These are phyloP conservation scores for Furcasterigmium sp. DNA, from an alignment of 2,329 filamentous ascomycete species.

Conservation along the genomic window DNA sequence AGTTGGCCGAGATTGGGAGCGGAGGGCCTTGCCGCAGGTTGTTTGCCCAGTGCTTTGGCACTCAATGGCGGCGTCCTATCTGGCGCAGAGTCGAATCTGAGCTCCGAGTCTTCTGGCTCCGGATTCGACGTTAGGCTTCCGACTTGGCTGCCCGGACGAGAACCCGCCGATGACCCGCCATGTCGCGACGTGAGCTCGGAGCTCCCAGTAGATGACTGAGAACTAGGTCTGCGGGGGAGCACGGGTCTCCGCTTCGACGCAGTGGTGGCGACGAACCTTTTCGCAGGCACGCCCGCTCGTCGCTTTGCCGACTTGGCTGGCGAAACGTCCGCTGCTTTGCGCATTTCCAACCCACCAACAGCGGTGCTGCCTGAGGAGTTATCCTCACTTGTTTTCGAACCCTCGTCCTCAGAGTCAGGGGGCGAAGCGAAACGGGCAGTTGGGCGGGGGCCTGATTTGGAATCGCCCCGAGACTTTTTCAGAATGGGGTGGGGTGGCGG, in stretches of 20 bases:
- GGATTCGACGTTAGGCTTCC: slow-evolving; percentile 18
- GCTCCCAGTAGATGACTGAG: slow-evolving; percentile 33
- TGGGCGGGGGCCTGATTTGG: slow-evolving; percentile 47
- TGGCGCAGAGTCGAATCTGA: slow-evolving; percentile 3
- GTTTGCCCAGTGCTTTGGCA: slow-evolving; percentile 45
- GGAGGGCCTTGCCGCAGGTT: slow-evolving; percentile 21
- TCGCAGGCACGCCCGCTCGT: slow-evolving; percentile 19
- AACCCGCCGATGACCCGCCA: slow-evolving; percentile 15
- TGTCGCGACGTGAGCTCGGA: slow-evolving; percentile 28
- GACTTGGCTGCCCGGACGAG: slow-evolving; percentile 17
- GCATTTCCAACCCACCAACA: slow-evolving; percentile 23
- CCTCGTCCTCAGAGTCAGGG: slow-evolving; percentile 40
- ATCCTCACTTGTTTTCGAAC: slow-evolving; percentile 23
- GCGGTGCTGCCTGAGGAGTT: slow-evolving; percentile 35
- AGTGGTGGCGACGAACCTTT: slow-evolving; percentile 36
- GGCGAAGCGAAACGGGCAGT: slow-evolving; percentile 58
- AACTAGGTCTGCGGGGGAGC: slow-evolving; percentile 40
- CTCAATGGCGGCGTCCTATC: slow-evolving; percentile 19
- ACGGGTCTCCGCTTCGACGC: slow-evolving; percentile 39
- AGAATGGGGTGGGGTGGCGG: slow-evolving; percentile 52
- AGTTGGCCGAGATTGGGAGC: background rate
- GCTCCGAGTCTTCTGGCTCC: slow-evolving; percentile 14
- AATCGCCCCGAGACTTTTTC: slow-evolving; percentile 53
- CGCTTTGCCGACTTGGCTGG: slow-evolving; percentile 20
- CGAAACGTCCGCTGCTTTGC: slow-evolving; percentile 12